Conservation (phyloP, 2,329 filamentous ascomycete genomes). For the Ceratocystis huliohia region DNA sequence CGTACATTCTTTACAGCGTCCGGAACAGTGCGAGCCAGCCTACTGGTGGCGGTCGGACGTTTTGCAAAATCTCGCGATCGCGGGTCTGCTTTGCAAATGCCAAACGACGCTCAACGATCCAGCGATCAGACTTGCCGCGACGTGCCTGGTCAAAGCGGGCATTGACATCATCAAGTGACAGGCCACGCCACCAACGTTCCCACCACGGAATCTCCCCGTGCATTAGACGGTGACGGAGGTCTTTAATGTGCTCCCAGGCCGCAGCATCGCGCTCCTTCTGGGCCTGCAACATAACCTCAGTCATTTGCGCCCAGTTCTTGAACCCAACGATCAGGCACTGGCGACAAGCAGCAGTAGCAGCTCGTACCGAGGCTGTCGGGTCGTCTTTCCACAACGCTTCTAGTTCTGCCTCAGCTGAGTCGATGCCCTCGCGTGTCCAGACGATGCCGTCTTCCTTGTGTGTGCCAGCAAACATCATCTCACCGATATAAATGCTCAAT, state of each 20-base stretch:
- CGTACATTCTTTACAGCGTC: slow-evolving; percentile 3
- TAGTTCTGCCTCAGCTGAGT: slow-evolving; percentile 59
- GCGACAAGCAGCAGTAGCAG: slow-evolving; percentile 46
- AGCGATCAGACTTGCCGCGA: slow-evolving; percentile 43
- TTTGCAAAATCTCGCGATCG: slow-evolving; percentile 41
- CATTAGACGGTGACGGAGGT: slow-evolving; percentile 24
- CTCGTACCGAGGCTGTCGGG: slow-evolving; percentile 23
- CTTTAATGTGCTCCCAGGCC: slow-evolving; percentile 30
- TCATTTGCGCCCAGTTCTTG: slow-evolving; percentile 74
- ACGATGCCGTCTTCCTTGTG: slow-evolving; percentile 57
- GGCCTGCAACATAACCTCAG: slow-evolving; percentile 30
- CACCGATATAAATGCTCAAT: slow-evolving; percentile 79
- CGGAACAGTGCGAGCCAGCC: slow-evolving; percentile 30
- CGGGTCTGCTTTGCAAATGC: slow-evolving; percentile 25
- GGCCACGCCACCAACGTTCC: slow-evolving; percentile 25
- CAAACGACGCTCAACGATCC: slow-evolving; percentile 38
- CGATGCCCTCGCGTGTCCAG: slow-evolving; percentile 83
- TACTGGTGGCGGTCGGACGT: slow-evolving; percentile 30
- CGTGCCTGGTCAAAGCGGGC: slow-evolving; percentile 28
- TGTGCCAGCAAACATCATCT: slow-evolving; percentile 66
- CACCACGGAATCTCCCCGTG: slow-evolving; percentile 19
- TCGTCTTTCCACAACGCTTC: slow-evolving; percentile 27
- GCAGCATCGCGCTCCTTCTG: slow-evolving; percentile 42
- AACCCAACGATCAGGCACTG: slow-evolving; percentile 67
- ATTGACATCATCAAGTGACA: slow-evolving; percentile 31